These are phyloP conservation scores for Bipolaris cookei DNA, from an alignment of 2,329 filamentous ascomycete genomes.

Conservation along the genomic window DNA sequence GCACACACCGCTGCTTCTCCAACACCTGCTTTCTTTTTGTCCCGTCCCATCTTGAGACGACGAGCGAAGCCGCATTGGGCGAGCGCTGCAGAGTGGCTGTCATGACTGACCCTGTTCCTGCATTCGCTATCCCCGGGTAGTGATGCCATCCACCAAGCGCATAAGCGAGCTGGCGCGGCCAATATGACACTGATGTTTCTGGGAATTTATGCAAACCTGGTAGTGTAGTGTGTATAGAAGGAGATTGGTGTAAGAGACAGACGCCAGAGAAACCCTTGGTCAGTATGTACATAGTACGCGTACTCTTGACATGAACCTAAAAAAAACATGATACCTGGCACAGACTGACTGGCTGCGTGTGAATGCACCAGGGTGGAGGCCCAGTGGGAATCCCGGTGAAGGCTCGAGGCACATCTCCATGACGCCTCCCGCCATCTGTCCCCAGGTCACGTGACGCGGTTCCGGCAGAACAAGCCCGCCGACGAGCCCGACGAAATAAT, in stretches of 20 bases:
- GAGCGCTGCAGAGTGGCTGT: conserved; percentile 1
- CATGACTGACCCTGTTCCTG: conserved; percentile 9
- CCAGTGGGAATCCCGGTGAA: background rate
- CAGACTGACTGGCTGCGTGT: background rate
- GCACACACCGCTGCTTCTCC: conserved; percentile 11
- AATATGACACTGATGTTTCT: background rate
- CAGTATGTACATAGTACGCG: no score
- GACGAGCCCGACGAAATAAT: conserved; percentile 16
- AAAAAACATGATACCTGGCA: background rate
- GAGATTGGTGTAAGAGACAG: no score
- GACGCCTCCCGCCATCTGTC: background rate
- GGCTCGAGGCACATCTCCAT: background rate
- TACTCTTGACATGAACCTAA: background rate
- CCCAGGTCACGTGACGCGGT: conserved; percentile 17
- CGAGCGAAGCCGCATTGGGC: background rate
- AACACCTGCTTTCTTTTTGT: background rate
- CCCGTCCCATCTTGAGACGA: background rate
- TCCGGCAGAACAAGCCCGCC: conserved; percentile 11
- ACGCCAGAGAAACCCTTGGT: no score
- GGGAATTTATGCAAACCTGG: background rate
- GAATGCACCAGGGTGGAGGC: background rate
- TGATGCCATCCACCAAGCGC: background rate
- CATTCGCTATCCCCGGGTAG: conserved; percentile 2
- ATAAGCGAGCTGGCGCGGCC: conserved; percentile 6
- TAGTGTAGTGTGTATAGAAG: background rate